Percentiles rank a stretch among this genome's conserved stretches.
Conservation (phyloP, 768 basidiomycete species). For the Tulasnella sp. region DNA sequence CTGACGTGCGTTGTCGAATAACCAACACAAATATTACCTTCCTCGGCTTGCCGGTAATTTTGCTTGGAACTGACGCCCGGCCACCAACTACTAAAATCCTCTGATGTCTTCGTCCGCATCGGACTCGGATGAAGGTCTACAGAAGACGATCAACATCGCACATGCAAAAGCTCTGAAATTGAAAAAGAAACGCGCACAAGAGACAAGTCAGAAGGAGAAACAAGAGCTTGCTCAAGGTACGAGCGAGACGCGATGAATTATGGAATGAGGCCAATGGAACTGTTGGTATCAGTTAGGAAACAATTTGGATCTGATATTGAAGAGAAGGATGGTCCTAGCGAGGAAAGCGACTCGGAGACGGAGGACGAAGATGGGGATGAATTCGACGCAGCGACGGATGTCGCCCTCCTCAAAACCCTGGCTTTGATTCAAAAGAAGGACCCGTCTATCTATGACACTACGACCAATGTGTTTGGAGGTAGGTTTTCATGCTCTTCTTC, state of each 20-base stretch:
- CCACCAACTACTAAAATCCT: not conserved
- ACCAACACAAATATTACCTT: not conserved
- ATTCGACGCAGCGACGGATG: constrained; percentile 87
- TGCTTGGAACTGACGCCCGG: not conserved
- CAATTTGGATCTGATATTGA: constrained; percentile 53
- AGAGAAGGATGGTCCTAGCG: constrained; percentile 36
- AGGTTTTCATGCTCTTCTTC: not conserved
- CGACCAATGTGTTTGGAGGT: constrained; percentile 75
- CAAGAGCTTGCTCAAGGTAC: constrained; percentile 38
- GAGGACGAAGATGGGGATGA: constrained; percentile 96
- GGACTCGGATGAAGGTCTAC: not conserved
- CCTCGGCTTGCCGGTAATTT: not conserved
- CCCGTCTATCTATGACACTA: constrained; percentile 71
- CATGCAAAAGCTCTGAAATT: constrained; percentile 77
- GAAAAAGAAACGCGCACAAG: constrained; percentile 79
- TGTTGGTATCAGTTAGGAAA: constrained; percentile 56
- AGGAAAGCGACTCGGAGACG: constrained; percentile 58
- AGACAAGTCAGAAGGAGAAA: constrained; percentile 37
- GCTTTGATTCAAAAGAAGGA: constrained; percentile 75
- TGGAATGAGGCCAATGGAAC: not conserved
- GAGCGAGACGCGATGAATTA: constrained; percentile 27
- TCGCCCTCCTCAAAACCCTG: constrained; percentile 85
- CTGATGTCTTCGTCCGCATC: not conserved
- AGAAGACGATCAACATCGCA: constrained; percentile 49
- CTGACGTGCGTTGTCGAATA: not conserved